Evolutionary conservation across 2,329 filamentous ascomycete genomes (phyloP).

Genomic region (Colletotrichum tanaceti): DNA sequence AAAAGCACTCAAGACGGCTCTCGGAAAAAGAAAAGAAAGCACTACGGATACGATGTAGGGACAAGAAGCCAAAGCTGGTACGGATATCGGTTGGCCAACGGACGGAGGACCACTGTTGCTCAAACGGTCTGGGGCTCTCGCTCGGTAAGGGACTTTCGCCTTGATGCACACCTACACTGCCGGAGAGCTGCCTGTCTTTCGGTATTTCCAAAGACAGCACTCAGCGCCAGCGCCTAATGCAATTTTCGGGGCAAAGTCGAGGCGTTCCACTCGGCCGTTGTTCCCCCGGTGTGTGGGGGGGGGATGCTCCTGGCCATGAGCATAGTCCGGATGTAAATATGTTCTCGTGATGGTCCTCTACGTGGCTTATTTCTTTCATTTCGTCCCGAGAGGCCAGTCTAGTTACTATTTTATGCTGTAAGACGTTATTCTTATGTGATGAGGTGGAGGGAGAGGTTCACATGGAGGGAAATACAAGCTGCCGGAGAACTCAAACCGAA

Average conservation of each 20-base stretch:
- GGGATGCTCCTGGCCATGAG: slow-evolving; percentile 5
- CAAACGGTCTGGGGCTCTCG: neutral
- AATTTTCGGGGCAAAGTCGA: slow-evolving; percentile 10
- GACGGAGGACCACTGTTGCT: neutral
- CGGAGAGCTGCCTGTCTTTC: neutral
- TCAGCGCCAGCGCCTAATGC: slow-evolving; percentile 17
- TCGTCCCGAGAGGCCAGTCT: neutral
- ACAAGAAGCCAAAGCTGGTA: neutral
- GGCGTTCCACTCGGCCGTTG: slow-evolving; percentile 17
- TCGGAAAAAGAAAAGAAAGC: slow-evolving; percentile 17
- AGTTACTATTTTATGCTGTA: too few relatives aligned
- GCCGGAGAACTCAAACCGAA: neutral
- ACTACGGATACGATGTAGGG: neutral
- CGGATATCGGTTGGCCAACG: neutral
- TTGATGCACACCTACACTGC: neutral
- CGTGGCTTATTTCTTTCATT: neutral
- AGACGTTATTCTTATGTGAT: too few relatives aligned
- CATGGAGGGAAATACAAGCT: too few relatives aligned
- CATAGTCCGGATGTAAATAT: slow-evolving; percentile 11
- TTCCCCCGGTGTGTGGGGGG: too few relatives aligned
- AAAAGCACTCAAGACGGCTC: neutral
- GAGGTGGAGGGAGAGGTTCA: too few relatives aligned
- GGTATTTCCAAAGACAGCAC: slow-evolving; percentile 20
- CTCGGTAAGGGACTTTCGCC: slow-evolving; percentile 7
- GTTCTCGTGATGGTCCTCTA: neutral